Evolutionary conservation across 306 rosid genomes (phyloP), one percentile per base, ranked within the genome.

Genomic region (Acmispon strigosus): DNA sequence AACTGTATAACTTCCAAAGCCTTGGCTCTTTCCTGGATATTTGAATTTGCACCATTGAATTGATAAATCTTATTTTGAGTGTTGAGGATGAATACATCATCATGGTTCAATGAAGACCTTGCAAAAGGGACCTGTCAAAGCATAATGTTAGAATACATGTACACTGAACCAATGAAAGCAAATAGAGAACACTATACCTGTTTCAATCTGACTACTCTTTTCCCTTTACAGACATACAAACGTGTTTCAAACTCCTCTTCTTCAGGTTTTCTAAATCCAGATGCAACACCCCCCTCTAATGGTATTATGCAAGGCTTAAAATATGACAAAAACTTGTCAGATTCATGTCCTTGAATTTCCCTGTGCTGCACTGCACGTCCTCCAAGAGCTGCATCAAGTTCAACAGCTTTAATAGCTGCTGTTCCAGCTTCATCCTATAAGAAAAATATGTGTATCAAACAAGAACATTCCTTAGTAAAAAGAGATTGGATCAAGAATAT

Each of bases 371-470:
- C 97, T 22, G 96, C 97, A 56, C 99, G 97, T 60, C 99, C 99
- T 37, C 99, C 97, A 51, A 94, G 92, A 77, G 84, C 84, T 6
- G 95, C 81, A 70, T 94, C 99, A 65, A 94, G 96, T 79, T 94
- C 99, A 71, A 94, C 91, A 24, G 92, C 83, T 82, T 94, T 94
- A 70, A 94, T 82, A 74, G 99, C 99, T 64, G 99, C 96, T 42
- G 97, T 91, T 82, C 99, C 99, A 70, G 99, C 88, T 84, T 94
- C 99, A 87, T 94, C 99, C 99, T 94, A 72, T 8, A 67, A 75
- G 66, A 39, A 48, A 80, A 74, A 32, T 54, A 45, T 77, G 2
- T 12, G 51, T 37, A 69, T 57, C 65, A 69, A 52, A 22, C 60
- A 78, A 73, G 41, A 41, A 49, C 32, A 53, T 66, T 51, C 48